phyloP scores from a whole-genome alignment of 495 filamentous ascomycete genomes.

The Diplogelasinospora grovesii region DNA sequence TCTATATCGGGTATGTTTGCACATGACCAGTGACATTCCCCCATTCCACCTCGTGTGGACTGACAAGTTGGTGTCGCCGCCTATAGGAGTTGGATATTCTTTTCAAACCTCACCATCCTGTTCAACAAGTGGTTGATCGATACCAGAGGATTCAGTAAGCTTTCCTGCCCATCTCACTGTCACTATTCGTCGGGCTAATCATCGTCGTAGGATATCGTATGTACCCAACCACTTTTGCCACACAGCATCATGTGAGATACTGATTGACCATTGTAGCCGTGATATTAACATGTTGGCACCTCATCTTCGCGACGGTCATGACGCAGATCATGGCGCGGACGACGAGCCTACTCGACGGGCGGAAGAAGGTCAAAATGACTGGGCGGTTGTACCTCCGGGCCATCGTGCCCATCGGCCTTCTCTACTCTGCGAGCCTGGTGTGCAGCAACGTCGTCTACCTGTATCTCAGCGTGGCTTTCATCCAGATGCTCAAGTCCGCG shows the following conservation, averaged over 20 bases:
- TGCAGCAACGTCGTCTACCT: conserved; percentile 69
- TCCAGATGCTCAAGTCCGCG: conserved; percentile 77
- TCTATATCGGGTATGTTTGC: conserved; percentile 68
- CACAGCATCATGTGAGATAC: conserved; percentile 2
- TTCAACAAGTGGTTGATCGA: conserved; percentile 93
- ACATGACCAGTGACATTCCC: neutral
- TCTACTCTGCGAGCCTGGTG: conserved; percentile 66
- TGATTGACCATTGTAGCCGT: conserved; percentile 22
- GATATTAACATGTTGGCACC: conserved; percentile 72
- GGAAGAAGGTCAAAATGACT: conserved; percentile 63
- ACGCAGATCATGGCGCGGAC: conserved; percentile 67
- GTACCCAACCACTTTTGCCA: conserved; percentile 5
- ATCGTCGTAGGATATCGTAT: conserved; percentile 24
- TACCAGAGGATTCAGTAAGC: conserved; percentile 71
- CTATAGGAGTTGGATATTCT: conserved; percentile 72
- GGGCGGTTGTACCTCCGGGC: conserved; percentile 59
- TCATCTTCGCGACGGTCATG: conserved; percentile 63
- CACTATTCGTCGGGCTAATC: neutral
- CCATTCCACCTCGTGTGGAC: neutral
- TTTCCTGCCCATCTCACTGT: neutral
- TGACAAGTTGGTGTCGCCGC: neutral
- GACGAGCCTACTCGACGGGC: conserved; percentile 60
- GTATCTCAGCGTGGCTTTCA: conserved; percentile 70
- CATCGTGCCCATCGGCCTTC: conserved; percentile 67
- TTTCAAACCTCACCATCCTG: conserved; percentile 82